Evolutionary conservation across 2,329 filamentous ascomycete genomes (phyloP).

Genomic region (Stagonosporopsis rhizophila): DNA sequence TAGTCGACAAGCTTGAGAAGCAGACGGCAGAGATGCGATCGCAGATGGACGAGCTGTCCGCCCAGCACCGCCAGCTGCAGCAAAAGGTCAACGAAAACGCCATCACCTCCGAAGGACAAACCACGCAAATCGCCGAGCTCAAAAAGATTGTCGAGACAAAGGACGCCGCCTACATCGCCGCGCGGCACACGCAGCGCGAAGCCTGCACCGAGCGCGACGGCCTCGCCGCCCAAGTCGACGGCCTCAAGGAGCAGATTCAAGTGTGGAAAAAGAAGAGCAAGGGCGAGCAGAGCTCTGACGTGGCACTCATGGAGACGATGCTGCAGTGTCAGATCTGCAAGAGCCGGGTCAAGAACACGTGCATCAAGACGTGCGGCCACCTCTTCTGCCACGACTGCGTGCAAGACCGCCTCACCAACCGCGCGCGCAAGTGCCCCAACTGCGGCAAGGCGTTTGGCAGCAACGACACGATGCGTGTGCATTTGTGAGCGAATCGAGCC

Average conservation of each 20-base stretch:
- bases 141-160: conserved; percentile 77
- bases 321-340: conserved; percentile 92
- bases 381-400: conserved; percentile 92
- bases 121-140: conserved; percentile 78
- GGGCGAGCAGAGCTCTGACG: conserved; percentile 81
- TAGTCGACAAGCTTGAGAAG: conserved; percentile 88
- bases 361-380: conserved; percentile 92
- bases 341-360: conserved; percentile 91
- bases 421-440: conserved; percentile 93
- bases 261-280: conserved; percentile 83
- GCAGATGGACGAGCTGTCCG: conserved; percentile 72
- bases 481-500: conserved; percentile 27
- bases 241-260: conserved; percentile 82
- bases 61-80: conserved; percentile 79
- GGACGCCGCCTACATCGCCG: conserved; percentile 71
- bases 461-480: conserved; percentile 79
- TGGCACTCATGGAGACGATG: conserved; percentile 80
- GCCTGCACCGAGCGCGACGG: conserved; percentile 78
- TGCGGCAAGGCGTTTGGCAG: conserved; percentile 92
- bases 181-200: conserved; percentile 67
- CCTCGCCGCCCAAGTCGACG: conserved; percentile 76
- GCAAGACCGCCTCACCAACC: conserved; percentile 85
- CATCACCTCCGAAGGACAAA: conserved; percentile 74
- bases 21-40: conserved; percentile 85
- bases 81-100: conserved; percentile 72